phyloP scores from a whole-genome alignment of 2,329 filamentous ascomycete genomes.

The Clathrospora elynae region DNA sequence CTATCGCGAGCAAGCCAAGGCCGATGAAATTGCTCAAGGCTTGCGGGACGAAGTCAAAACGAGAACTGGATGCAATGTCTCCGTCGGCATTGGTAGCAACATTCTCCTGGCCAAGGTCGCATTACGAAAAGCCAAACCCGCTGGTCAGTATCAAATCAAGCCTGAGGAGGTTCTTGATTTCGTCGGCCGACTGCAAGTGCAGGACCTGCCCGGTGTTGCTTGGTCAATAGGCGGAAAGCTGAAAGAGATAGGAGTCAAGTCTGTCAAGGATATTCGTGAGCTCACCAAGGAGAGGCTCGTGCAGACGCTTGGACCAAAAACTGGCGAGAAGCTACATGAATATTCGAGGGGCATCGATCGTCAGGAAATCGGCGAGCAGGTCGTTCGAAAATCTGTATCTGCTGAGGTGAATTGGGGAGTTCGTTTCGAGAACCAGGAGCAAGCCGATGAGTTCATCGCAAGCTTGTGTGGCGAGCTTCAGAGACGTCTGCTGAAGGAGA shows the following conservation, averaged over 20 bases:
- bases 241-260: conserved; percentile 80
- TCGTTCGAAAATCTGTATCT: conserved; percentile 89
- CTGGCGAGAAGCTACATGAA: conserved; percentile 86
- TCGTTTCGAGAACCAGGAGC: conserved; percentile 86
- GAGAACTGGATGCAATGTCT: conserved; percentile 83
- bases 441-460: conserved; percentile 88
- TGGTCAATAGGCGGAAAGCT: conserved; percentile 86
- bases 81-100: conserved; percentile 88
- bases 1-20: conserved; percentile 78
- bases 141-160: conserved; percentile 86
- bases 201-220: conserved; percentile 88
- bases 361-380: conserved; percentile 82
- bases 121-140: conserved; percentile 88
- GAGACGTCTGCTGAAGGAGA: conserved; percentile 77
- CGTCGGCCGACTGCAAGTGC: conserved; percentile 76
- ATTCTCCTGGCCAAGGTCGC: conserved; percentile 91
- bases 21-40: conserved; percentile 69
- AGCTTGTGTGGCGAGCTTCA: conserved; percentile 86
- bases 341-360: conserved; percentile 88
- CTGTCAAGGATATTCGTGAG: conserved; percentile 81
- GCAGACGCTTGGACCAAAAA: conserved; percentile 83
- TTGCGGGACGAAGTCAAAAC: conserved; percentile 73
- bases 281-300: conserved; percentile 76
- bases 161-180: conserved; percentile 78
- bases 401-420: conserved; percentile 99